These are phyloP conservation scores for Pulveroboletus sp. DNA, from an alignment of 768 basidiomycete genomes.

Conservation along the genomic window DNA sequence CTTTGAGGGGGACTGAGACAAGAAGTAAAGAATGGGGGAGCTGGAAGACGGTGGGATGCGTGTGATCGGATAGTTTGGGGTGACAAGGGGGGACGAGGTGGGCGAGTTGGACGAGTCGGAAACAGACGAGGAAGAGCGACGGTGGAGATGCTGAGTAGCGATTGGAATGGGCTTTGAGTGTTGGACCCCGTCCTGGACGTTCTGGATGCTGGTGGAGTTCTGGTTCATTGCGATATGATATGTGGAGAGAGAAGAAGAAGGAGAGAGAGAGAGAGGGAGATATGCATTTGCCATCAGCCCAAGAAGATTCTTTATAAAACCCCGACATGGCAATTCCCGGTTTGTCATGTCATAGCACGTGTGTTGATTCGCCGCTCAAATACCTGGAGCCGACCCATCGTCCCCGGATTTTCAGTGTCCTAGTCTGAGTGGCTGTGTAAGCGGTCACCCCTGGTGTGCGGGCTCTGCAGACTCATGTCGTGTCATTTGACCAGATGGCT, in stretches of 20 bases:
- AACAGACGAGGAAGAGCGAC: slow-evolving; percentile 60
- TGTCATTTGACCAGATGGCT: too few species aligned
- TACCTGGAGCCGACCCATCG: not conserved
- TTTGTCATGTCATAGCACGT: slow-evolving; percentile 17
- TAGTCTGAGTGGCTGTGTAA: slow-evolving; percentile 1
- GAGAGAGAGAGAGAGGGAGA: not conserved
- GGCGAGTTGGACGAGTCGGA: slow-evolving; percentile 54
- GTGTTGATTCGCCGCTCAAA: slow-evolving; percentile 5
- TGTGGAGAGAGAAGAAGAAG: slow-evolving; percentile 1
- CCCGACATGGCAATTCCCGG: slow-evolving; percentile 27
- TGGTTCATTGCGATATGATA: slow-evolving; percentile 14
- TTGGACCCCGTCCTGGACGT: slow-evolving; percentile 30
- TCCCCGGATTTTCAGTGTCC: not conserved
- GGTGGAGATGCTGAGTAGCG: slow-evolving; percentile 38
- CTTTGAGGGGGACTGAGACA: slow-evolving; percentile 56
- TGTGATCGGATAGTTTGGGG: slow-evolving; percentile 42
- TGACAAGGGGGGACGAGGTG: slow-evolving; percentile 48
- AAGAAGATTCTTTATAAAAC: slow-evolving; percentile 18
- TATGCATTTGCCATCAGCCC: not conserved
- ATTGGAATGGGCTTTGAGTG: slow-evolving; percentile 69
- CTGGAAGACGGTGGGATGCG: slow-evolving; percentile 50
- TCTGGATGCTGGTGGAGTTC: not conserved
- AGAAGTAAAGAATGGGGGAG: slow-evolving; percentile 70
- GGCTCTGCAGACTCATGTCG: too few species aligned
- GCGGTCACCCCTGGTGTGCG: too few species aligned